phyloP scores from a whole-genome alignment of 2,329 filamentous ascomycete genomes.

The Colletotrichum orchidophilum region DNA sequence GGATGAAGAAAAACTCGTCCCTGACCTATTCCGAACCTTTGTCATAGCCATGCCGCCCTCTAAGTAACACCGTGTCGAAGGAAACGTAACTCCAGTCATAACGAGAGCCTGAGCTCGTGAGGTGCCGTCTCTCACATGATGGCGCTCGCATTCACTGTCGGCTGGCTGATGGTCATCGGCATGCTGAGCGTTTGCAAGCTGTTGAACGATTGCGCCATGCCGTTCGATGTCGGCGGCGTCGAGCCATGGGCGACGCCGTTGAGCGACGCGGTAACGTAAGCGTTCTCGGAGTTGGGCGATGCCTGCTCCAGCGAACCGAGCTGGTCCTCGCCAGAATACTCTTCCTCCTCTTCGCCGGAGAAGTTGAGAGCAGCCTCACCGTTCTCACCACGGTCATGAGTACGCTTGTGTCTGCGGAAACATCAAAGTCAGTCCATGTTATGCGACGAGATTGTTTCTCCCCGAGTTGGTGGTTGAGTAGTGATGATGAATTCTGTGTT shows the following conservation, averaged over 20 bases:
- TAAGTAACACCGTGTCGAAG: slow-evolving; percentile 32
- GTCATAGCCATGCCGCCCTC: slow-evolving; percentile 33
- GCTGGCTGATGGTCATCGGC: slow-evolving; percentile 71
- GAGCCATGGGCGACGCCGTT: slow-evolving; percentile 52
- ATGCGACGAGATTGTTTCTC: neutral
- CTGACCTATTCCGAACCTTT: slow-evolving; percentile 24
- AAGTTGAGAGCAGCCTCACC: slow-evolving; percentile 67
- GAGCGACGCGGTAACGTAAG: slow-evolving; percentile 66
- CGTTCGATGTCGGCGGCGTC: slow-evolving; percentile 39
- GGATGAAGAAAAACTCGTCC: slow-evolving; percentile 29
- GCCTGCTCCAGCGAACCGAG: slow-evolving; percentile 83
- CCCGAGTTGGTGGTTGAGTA: slow-evolving; percentile 38
- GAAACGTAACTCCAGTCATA: slow-evolving; percentile 34
- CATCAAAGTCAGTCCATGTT: slow-evolving; percentile 47
- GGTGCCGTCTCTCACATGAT: slow-evolving; percentile 49
- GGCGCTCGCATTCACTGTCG: slow-evolving; percentile 55
- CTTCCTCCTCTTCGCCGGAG: slow-evolving; percentile 87
- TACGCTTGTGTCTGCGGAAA: slow-evolving; percentile 83
- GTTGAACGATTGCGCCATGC: slow-evolving; percentile 56
- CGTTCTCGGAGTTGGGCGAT: slow-evolving; percentile 76
- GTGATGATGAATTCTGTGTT: slow-evolving; percentile 42
- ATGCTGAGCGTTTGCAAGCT: slow-evolving; percentile 70
- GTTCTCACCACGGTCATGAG: slow-evolving; percentile 72
- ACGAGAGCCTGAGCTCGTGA: slow-evolving; percentile 22
- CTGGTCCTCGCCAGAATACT: slow-evolving; percentile 83